Evolutionary conservation across 2,329 filamentous ascomycete species (phyloP).

Genomic region (Lasiodiplodia sp.): DNA sequence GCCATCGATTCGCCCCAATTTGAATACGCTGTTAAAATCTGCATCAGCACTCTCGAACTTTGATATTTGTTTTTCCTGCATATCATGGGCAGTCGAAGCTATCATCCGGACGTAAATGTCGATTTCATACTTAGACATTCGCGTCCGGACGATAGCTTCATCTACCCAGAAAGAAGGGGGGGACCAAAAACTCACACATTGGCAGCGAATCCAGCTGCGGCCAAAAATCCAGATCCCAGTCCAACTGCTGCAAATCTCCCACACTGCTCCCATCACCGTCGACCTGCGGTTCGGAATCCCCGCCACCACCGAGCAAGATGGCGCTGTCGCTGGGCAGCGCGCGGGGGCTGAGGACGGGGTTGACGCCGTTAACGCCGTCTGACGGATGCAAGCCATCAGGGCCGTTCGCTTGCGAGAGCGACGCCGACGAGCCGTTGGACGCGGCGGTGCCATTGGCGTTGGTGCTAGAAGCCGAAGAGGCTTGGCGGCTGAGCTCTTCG

Average conservation of each 20-base stretch:
- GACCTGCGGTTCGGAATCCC: background rate
- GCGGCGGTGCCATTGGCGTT: background rate
- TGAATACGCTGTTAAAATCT: background rate
- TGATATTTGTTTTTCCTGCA: no score
- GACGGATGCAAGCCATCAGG: background rate
- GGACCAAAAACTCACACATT: conserved; percentile 11
- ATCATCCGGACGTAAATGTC: no score
- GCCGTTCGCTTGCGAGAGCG: background rate
- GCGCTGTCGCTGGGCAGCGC: background rate
- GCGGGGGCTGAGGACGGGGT: background rate
- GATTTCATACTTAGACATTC: no score
- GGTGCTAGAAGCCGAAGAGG: background rate
- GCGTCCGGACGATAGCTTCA: no score
- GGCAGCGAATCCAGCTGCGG: conserved; percentile 25
- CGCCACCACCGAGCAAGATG: background rate
- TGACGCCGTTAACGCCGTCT: background rate
- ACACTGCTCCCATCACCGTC: conserved; percentile 1
- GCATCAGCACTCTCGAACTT: background rate
- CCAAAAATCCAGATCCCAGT: conserved; percentile 26
- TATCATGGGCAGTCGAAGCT: no score
- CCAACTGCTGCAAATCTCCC: conserved; percentile 9
- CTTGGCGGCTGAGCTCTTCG: conserved; percentile 6
- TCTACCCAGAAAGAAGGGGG: background rate
- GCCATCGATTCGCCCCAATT: conserved; percentile 13
- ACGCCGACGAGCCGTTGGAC: background rate